Evolutionary conservation across 495 filamentous ascomycete species (phyloP), one percentile per base, ranked within the genome.

Genomic region (Lindgomyces ingoldianus): DNA sequence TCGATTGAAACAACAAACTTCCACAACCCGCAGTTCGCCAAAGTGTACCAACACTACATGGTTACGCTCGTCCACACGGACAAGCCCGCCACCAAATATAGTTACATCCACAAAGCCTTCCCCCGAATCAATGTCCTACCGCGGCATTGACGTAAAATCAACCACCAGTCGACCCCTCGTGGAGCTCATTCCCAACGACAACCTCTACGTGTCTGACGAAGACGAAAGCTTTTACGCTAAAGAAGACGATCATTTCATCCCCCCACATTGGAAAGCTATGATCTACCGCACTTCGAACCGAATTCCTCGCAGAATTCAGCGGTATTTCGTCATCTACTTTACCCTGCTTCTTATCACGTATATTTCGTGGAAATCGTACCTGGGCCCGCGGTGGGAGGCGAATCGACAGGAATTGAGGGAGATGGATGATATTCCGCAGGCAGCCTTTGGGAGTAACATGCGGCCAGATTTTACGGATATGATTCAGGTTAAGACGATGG

Each of bases 391-490:
- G 42, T 72, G 79, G 39, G 57, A 76, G 50, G 81, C 81, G 53
- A 70, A 77, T 14, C 64, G 62, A 16, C 63, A 62, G 3, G 62
- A 84, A 41, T 53, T 75, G 4, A 64, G 62, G 21, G 72, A 77
- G 11, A 69, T 84, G 36, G 75, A 80, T 18, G 18, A 11, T 53
- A 72, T 71, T 10, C 64, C 73, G 3, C 75, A 78, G 67, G 63
- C 58, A 4, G 68, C 18, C 71, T 85, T 77, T 65, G 84, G 84
- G 0, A 54, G 70, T 1, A 86, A 84, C 64, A 65, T 77, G 36
- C 47, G 77, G 59, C 81, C 81, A 21, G 65, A 70, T 1, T 82
- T 85, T 41, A 74, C 76, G 51, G 76, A 79, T 54, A 71, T 86
- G 65, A 74, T 79, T n/a, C 79, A 80, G 27, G 70, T 83, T 19